Conservation (phyloP, 371 early-diverging fungal genomes). For the Apophysomyces elegans region DNA sequence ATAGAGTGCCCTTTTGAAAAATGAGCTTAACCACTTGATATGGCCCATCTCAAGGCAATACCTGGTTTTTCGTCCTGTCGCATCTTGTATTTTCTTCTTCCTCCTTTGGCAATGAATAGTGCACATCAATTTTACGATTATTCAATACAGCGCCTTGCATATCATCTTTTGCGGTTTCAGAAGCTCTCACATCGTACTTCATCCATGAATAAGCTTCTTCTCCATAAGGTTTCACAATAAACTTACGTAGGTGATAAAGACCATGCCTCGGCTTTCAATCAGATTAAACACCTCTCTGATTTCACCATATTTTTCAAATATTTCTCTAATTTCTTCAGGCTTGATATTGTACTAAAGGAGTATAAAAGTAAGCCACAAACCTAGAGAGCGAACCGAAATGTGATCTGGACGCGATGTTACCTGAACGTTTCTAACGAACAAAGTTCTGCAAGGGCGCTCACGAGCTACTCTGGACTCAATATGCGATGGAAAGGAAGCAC, state of each 20-base stretch:
- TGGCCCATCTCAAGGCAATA: constrained; percentile 10
- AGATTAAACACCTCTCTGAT: constrained; percentile 54
- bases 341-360: constrained; percentile 40
- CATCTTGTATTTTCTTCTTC: constrained; percentile 51
- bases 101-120: constrained; percentile 63
- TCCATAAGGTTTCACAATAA: not conserved
- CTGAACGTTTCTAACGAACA: constrained; percentile 62
- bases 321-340: constrained; percentile 38
- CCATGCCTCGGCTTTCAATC: constrained; percentile 57
- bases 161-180: constrained; percentile 48
- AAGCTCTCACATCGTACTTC: constrained; percentile 57
- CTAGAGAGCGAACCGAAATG: not conserved
- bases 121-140: constrained; percentile 58
- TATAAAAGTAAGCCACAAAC: not conserved
- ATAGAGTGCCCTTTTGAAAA: constrained; percentile 49
- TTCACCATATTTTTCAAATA: constrained; percentile 54
- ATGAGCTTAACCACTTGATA: not conserved
- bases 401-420: constrained; percentile 25
- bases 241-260: constrained; percentile 61
- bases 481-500: constrained; percentile 33
- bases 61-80: constrained; percentile 61
- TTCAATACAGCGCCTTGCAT: constrained; percentile 44
- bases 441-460: constrained; percentile 57
- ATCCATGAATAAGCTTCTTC: constrained; percentile 2
- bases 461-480: constrained; percentile 51